Base-by-base conservation (phyloP, 2,329 filamentous ascomycete species). In the Tolypocladium guangdongense region DNA sequence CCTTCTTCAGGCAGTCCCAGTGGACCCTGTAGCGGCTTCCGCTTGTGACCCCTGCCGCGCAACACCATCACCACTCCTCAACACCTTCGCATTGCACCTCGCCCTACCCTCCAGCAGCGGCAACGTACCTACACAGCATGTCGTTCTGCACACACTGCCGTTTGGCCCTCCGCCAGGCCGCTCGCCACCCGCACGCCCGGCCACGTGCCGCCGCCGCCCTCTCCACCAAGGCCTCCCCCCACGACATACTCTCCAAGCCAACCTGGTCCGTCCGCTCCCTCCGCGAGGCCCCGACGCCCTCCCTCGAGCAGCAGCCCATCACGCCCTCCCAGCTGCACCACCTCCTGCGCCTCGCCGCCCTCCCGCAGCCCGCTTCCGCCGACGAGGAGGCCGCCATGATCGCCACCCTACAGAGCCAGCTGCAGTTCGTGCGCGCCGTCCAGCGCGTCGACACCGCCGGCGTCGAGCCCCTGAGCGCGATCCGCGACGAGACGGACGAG, bases 401-500 rank as follows among this genome's bases (percentile, higher is more conserved):
- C 4, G 66, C 78, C 24, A 91, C 86, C 1, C 78, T 99, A 2
- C 78, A 84, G 51, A 83, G 87, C 35, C 93, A 99, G 66, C 80
- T 99, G 0, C 86, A 87, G 63, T 99, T 99, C 64, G 90, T 97
- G n/a, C 84, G 82, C 56, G 82, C 90, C 57, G 84, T 97, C 22
- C 91, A 95, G 64, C 74, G 78, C 46, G 85, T 96, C 49, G 80
- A 95, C 66, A 91, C 89, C 0, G 71, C 76, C 0, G 83, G 79
- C 4, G 75, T 96, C 0, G 77, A 83, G 53, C 91, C 93, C 0
- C 71, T 99, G 45, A 78, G 81, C 50, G 85, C 86, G 46, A 86
- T 97, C 54, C 82, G 89, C 52, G 92, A 97, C 66, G 91, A 93
- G 72, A 88, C 87, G 1, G 64, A 71, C 38, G 81, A 83, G 57